Conservation (phyloP, 108 stramenopile species). For the Cyclotella distinguenda region DNA sequence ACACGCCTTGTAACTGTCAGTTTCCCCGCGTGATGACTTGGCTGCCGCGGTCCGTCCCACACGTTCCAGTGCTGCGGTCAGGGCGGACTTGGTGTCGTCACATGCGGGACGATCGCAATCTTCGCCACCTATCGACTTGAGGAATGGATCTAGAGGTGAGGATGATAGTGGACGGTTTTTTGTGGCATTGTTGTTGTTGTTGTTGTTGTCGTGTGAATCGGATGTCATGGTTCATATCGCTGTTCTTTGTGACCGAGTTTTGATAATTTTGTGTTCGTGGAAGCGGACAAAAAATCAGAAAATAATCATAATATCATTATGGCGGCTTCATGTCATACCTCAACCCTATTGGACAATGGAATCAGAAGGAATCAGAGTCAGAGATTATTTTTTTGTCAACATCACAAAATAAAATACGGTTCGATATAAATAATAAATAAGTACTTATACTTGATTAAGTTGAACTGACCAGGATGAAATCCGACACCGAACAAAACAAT, state of each 20-base stretch:
- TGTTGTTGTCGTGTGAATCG: constrained; percentile 17
- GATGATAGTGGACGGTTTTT: constrained; percentile 9
- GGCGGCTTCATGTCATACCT: no score
- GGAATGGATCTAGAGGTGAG: constrained; percentile 10
- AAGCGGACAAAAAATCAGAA: background rate
- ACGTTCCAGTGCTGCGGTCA: constrained; percentile 57
- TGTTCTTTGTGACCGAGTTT: background rate
- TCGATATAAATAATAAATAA: no score
- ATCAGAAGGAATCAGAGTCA: no score
- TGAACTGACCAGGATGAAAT: background rate
- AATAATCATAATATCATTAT: no score
- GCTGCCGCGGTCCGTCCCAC: constrained; percentile 11
- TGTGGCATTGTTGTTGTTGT: constrained; percentile 1
- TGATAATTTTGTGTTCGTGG: background rate
- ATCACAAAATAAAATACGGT: no score
- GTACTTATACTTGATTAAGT: no score
- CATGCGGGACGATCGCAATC: constrained; percentile 89
- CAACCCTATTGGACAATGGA: no score
- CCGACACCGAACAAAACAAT: constrained; percentile 4
- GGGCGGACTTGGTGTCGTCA: constrained; percentile 63
- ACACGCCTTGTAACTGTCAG: constrained; percentile 46
- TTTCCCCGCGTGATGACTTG: background rate
- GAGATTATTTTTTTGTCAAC: no score
- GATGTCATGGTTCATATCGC: constrained; percentile 7
- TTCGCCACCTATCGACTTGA: constrained; percentile 46